phyloP scores from a whole-genome alignment of 768 basidiomycete species.

The Crepidotus variabilis region DNA sequence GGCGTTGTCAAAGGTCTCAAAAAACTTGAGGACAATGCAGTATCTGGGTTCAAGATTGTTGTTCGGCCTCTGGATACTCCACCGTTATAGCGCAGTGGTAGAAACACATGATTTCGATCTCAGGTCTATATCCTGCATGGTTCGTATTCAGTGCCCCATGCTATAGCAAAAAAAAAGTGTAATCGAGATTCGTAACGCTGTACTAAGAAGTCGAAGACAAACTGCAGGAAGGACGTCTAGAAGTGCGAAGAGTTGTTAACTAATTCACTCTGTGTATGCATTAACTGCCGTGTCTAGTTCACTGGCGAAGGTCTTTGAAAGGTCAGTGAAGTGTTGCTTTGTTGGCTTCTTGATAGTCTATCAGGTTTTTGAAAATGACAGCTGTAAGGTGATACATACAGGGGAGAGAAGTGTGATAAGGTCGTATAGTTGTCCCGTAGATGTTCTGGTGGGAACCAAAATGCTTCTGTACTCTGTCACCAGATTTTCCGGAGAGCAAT shows the following conservation, averaged over 20 bases:
- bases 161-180: too few species aligned
- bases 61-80: slow-evolving; percentile 31
- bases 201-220: too few species aligned
- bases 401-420: background rate
- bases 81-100: too few species aligned
- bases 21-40: slow-evolving; percentile 31
- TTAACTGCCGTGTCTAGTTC: background rate
- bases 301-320: background rate
- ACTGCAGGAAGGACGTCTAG: too few species aligned
- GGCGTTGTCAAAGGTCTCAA: slow-evolving; percentile 37
- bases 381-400: background rate
- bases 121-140: too few species aligned
- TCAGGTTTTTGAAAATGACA: background rate
- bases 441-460: background rate
- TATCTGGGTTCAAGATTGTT: slow-evolving; percentile 42
- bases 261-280: background rate
- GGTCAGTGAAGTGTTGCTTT: background rate
- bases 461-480: background rate
- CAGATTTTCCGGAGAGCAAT: background rate
- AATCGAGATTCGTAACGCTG: too few species aligned
- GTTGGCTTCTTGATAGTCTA: background rate
- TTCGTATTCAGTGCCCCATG: too few species aligned
- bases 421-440: background rate
- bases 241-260: too few species aligned
- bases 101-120: too few species aligned